Evolutionary conservation across 805 yeast genomes (phyloP), one percentile per base, ranked within the genome.

Genomic region (Phaffomyces antillensis): DNA sequence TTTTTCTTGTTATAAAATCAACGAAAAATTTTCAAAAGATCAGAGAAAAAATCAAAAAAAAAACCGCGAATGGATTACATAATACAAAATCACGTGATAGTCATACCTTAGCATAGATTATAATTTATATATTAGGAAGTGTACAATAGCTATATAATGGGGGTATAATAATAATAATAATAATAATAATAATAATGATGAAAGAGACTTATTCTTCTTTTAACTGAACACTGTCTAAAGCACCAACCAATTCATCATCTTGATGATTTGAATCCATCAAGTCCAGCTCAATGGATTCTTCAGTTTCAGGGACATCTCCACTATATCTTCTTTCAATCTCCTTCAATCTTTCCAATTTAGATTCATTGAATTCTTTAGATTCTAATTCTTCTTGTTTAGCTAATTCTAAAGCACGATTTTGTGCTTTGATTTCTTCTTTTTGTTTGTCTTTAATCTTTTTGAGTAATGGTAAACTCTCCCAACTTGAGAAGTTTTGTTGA

Each of bases 381-480:
- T 48, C 48, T 40, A 58, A 45, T 20, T 57, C 56, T 5, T 52
- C 61, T 12, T 48, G 37, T 24, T 40, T 36, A 13, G 46, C 46
- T 12, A 47, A 38, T 30, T 37, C 40, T 36, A 44, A 25, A 4
- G 45, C 38, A 6, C 44, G 39, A 13, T 46, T 41, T 31, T 47
- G 40, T 2, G 43, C 32, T 18, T 43, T 42, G n/a, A 42, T 38
- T 36, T 45, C 50, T 24, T 46, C 39, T 42, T 44, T 39, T 36
- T 45, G 42, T 23, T 47, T 43, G 7, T 46, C 48, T 32, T 51
- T 54, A 40, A 59, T 56, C 41, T 49, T 52, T 36, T 48, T 39
- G 36, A 54, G 42, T 37, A 55, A n/a, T n/a, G 59, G 52, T 16
- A 52, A 28, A n/a, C 43, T 45, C 24, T 45, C 54, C 60, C 60